Conservation (phyloP, 345 rosid genomes). For the Bruguiera parviflora region DNA sequence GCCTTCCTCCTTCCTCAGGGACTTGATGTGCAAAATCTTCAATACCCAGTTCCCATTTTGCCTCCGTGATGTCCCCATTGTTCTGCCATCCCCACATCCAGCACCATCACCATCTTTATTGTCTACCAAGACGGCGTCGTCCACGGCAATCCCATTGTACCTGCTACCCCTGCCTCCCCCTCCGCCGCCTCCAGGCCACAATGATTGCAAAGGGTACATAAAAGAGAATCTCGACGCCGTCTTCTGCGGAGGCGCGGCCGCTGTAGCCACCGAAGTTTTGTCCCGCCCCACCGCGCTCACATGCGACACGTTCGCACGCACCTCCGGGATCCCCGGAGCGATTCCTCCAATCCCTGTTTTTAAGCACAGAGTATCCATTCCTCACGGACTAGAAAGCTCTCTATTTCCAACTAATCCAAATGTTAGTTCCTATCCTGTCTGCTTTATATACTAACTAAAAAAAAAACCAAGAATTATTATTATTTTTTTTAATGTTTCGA, state of each 20-base stretch:
- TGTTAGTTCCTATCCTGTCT: too few species aligned
- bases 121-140: constrained; percentile 51
- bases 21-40: constrained; percentile 79
- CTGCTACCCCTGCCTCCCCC: constrained; percentile 32
- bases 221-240: constrained; percentile 49
- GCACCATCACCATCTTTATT: constrained; percentile 14
- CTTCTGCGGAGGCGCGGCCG: constrained; percentile 34
- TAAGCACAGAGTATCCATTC: constrained; percentile 55
- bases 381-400: neutral
- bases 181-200: constrained; percentile 41
- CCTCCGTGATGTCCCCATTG: constrained; percentile 25
- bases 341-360: constrained; percentile 51
- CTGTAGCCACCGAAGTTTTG: constrained; percentile 36
- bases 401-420: neutral
- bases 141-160: constrained; percentile 51
- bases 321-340: constrained; percentile 58
- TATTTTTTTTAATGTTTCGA: too few species aligned
- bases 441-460: too few species aligned
- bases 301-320: constrained; percentile 37
- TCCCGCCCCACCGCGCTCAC: constrained; percentile 49
- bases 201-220: constrained; percentile 49
- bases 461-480: too few species aligned
- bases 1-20: constrained; percentile 45
- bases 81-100: constrained; percentile 23
- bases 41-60: constrained; percentile 67